These are phyloP conservation scores for Penicillium paneum DNA, from an alignment of 2,329 filamentous ascomycete species.

Conservation along the genomic window DNA sequence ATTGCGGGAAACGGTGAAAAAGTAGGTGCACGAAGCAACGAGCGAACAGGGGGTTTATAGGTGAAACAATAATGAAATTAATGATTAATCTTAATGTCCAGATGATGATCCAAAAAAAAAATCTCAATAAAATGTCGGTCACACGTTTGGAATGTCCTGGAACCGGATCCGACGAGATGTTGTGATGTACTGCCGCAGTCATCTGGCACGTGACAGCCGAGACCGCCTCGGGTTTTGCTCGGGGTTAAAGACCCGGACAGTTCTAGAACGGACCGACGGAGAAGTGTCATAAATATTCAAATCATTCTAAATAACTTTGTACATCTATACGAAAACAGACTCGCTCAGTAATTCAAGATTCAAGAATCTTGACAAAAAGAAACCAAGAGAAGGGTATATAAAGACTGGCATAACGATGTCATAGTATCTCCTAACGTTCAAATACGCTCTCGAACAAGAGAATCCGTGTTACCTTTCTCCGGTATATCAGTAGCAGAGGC, in stretches of 20 bases:
- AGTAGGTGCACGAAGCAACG: constrained; percentile 23
- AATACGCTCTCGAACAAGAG: constrained; percentile 26
- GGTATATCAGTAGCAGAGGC: constrained; percentile 26
- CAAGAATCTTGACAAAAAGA: neutral
- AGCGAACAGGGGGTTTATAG: constrained; percentile 21
- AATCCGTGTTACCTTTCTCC: constrained; percentile 10
- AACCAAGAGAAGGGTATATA: constrained; percentile 6
- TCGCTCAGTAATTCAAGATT: neutral
- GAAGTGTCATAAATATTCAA: neutral
- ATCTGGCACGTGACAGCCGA: constrained; percentile 24
- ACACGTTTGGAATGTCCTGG: constrained; percentile 7
- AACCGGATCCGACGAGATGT: constrained; percentile 12
- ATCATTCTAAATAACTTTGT: neutral
- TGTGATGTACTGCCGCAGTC: constrained; percentile 16
- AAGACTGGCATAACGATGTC: neutral
- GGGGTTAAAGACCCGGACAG: constrained; percentile 4
- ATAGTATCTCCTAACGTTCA: constrained; percentile 7
- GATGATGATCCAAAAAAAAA: constrained; percentile 5
- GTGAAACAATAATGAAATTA: constrained; percentile 14
- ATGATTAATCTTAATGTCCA: constrained; percentile 5
- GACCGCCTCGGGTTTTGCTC: constrained; percentile 19
- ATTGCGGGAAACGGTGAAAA: constrained; percentile 32
- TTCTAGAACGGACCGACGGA: neutral
- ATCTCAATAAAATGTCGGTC: constrained; percentile 1
- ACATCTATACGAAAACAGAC: neutral